Evolutionary conservation across 2,329 filamentous ascomycete species (phyloP), one percentile per base, ranked within the genome.

Genomic region (Alternaria brassicae): DNA sequence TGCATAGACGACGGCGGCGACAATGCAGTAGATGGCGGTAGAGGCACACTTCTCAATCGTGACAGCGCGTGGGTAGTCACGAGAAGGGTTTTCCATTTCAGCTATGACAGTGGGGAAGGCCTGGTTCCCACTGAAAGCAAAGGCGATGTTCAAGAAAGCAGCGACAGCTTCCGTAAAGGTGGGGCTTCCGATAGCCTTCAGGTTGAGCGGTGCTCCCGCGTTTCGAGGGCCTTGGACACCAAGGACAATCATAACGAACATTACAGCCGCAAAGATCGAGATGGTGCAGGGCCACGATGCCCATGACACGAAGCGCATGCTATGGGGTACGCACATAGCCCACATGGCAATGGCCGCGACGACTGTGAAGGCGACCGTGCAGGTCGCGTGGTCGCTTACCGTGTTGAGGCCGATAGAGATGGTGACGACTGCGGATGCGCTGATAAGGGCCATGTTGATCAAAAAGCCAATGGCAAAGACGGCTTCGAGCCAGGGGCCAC

Each of bases 361-460:
- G 19, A 69, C 63, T 9, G 67, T 68, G 47, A 71, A 73, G 13
- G 65, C 70, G 19, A 73, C 66, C 2, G 69, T 73, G 58, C 71
- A 73, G n/a, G 68, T 63, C 4, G 66, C 69, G 56, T 73, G 71
- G 15, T 69, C 65, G 47, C 63, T 69, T 6, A 73, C 58, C 7
- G 67, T 72, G 53, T 73, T 73, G 32, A 73, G 61, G 12, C 68
- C 70, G 40, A 73, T 71, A 19, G 67, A 68, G 9, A 72, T 63
- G 6, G 71, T 73, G 47, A 73, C 67, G 47, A 71, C 62, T 3
- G 69, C 71, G 2, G 67, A 70, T 7, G 70, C 71, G 27, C 63
- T 65, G 36, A 73, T 72, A 15, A 73, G 60, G 2, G 66, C 69
- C 71, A 73, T 68, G 53, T 73, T 73, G 60, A 73, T 67, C 13